A percentile compares a stretch with the other conserved stretches of the same genome.
These are phyloP conservation scores for Penicillium italicum DNA, from an alignment of 2,329 filamentous ascomycete genomes.

Conservation along the genomic window DNA sequence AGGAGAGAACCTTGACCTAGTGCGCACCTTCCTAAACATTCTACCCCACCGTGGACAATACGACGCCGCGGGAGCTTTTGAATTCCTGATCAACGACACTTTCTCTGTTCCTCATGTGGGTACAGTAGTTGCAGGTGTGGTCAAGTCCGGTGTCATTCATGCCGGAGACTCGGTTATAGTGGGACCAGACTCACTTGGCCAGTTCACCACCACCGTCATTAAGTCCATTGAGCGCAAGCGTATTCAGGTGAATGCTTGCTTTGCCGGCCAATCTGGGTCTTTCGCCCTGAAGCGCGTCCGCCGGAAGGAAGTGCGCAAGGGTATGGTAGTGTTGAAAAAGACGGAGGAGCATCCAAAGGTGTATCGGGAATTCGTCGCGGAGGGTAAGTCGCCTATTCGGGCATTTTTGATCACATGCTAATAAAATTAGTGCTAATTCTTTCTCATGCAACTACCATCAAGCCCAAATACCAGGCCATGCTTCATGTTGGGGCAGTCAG, in stretches of 20 bases:
- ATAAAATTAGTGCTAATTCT: constrained; percentile 71
- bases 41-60: constrained; percentile 92
- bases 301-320: constrained; percentile 90
- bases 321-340: constrained; percentile 93
- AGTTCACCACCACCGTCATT: constrained; percentile 82
- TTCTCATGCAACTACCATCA: constrained; percentile 94
- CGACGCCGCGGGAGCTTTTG: constrained; percentile 80
- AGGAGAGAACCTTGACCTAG: constrained; percentile 81
- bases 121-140: constrained; percentile 90
- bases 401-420: constrained; percentile 2
- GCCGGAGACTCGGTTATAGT: constrained; percentile 85
- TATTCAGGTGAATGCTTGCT: constrained; percentile 80
- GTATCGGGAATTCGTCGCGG: constrained; percentile 71
- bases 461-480: constrained; percentile 96
- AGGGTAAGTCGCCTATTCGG: constrained; percentile 51
- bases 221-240: constrained; percentile 93
- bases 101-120: constrained; percentile 97
- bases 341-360: constrained; percentile 71
- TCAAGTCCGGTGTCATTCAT: constrained; percentile 83
- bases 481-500: constrained; percentile 91
- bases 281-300: constrained; percentile 86
- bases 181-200: constrained; percentile 83
- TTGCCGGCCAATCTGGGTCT: constrained; percentile 86
- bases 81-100: constrained; percentile 94
- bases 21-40: constrained; percentile 91